These are phyloP conservation scores for Blastomyces parvus DNA, from an alignment of 2,329 filamentous ascomycete genomes.

Conservation along the genomic window DNA sequence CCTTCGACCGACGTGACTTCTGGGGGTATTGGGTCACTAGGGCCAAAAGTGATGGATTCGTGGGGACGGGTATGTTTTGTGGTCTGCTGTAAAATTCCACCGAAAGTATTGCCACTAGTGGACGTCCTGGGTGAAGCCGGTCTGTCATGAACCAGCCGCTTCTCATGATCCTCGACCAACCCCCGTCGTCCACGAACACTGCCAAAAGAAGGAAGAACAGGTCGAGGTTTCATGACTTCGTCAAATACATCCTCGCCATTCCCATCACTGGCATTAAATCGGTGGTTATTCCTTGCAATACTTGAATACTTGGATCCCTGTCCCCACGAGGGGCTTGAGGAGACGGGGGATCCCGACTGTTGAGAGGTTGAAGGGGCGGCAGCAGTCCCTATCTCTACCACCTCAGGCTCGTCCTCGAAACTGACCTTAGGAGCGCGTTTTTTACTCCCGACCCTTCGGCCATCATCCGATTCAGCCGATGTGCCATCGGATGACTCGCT, in stretches of 20 bases:
- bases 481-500: conserved; percentile 50
- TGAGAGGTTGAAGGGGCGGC: conserved; percentile 35
- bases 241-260: conserved; percentile 41
- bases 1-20: conserved; percentile 62
- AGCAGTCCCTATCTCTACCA: conserved; percentile 40
- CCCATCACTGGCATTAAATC: conserved; percentile 2
- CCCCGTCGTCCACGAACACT: conserved; percentile 45
- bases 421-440: conserved; percentile 55
- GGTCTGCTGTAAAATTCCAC: conserved; percentile 22
- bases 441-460: conserved; percentile 32
- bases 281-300: neutral
- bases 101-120: conserved; percentile 27
- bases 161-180: conserved; percentile 10
- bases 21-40: conserved; percentile 58
- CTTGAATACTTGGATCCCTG: conserved; percentile 20
- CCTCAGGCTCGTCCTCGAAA: conserved; percentile 52
- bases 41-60: conserved; percentile 15
- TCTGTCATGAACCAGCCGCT: conserved; percentile 21
- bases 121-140: conserved; percentile 28
- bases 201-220: conserved; percentile 53
- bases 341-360: conserved; percentile 32
- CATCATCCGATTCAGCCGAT: conserved; percentile 41
- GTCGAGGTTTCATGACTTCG: conserved; percentile 49
- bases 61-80: neutral
- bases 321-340: conserved; percentile 28